Base-by-base conservation (phyloP, 1,284 basidiomycete genomes). In the Calocybe gambosa region DNA sequence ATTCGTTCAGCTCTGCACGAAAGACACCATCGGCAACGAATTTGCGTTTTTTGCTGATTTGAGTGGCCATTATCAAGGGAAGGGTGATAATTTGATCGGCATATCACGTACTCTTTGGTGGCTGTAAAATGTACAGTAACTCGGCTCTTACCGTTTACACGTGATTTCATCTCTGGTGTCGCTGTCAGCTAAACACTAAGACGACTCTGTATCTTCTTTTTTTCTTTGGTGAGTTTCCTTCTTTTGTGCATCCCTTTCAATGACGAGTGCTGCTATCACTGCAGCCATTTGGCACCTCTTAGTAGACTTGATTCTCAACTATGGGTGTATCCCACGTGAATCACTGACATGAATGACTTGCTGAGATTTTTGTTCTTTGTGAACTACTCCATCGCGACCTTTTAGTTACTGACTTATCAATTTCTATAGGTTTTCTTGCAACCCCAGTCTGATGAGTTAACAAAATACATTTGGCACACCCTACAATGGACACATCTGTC, bases 21-120 rank as follows among this genome's bases (percentile, higher is more conserved):
- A 96, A 96, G 51, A 96, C 93, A 85, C 93, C 93, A 68, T 97
- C 94, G 55, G 93, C 93, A 64, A 98, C 91, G 66, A 97, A 97
- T 85, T 93, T 95, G 78, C 91, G 84, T 78, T 93, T 93, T 77
- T 95, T 94, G 77, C 85, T 89, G 77, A 94, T 93, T 68, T 89
- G 86, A 58, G 78, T 65, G 64, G 88, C 74, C 86, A 89, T 89
- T 61, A 73, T 78, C 55, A 51, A 46, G 48, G 42, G 42, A n/a
- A 41, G 19, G 16, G 5, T 18, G 12, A 43, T 19, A 15, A n/a
- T 34, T 38, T 21, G 42, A 55, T 53, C 36, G 39, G 18, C 18
- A 29, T 43, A 33, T 54, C 52, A 56, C 53, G 55, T 34, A 36
- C 45, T 48, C n/a, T 5, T 3, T 45, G 52, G 65, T 68, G 66